phyloP scores from a whole-genome alignment of 495 filamentous ascomycete species.

The Cryomyces antarcticus region DNA sequence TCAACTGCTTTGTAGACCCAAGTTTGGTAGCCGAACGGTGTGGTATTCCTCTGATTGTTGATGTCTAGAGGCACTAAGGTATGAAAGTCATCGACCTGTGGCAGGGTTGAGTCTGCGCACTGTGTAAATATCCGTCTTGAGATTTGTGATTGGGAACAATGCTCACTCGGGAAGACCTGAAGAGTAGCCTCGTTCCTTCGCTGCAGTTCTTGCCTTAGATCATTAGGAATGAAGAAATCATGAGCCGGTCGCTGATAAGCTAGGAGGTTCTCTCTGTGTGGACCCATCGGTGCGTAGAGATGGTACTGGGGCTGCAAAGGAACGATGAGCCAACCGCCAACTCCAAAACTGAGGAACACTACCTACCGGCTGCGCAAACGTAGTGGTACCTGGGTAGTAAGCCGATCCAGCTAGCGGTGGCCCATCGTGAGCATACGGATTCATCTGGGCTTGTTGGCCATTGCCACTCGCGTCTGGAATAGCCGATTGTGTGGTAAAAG shows the following conservation, averaged over 20 bases:
- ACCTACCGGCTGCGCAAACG: slow-evolving; percentile 49
- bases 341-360: slow-evolving; percentile 4
- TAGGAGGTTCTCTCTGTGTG: slow-evolving; percentile 54
- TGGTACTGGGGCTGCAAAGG: slow-evolving; percentile 57
- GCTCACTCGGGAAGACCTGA: slow-evolving; percentile 65
- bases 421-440: slow-evolving; percentile 48
- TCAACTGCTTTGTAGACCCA: slow-evolving; percentile 95
- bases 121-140: neutral
- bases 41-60: slow-evolving; percentile 50
- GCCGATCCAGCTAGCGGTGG: slow-evolving; percentile 26
- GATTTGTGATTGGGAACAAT: neutral
- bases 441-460: slow-evolving; percentile 22
- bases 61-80: slow-evolving; percentile 80
- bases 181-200: slow-evolving; percentile 69
- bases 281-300: slow-evolving; percentile 74
- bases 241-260: slow-evolving; percentile 69
- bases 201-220: slow-evolving; percentile 69
- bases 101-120: slow-evolving; percentile 42
- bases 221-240: slow-evolving; percentile 77
- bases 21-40: slow-evolving; percentile 64
- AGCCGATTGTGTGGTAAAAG: slow-evolving; percentile 1
- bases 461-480: neutral
- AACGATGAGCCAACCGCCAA: too few relatives aligned
- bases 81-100: slow-evolving; percentile 69
- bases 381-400: slow-evolving; percentile 35